phyloP scores from a whole-genome alignment of 192 early-diverging fungal species.

The Rhizoclosmatium sp. region DNA sequence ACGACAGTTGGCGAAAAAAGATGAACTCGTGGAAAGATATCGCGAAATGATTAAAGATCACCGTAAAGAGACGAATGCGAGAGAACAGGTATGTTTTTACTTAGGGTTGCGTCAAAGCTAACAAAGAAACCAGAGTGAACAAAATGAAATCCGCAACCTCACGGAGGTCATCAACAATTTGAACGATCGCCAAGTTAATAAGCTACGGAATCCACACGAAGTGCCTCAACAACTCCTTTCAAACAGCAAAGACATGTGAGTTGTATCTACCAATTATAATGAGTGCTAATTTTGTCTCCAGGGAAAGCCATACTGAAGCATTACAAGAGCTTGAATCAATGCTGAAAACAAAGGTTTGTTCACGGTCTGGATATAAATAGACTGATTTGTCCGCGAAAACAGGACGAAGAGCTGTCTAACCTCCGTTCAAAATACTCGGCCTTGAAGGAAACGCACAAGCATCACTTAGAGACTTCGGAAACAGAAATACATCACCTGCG shows the following conservation, averaged over 20 bases:
- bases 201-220: conserved; percentile 36
- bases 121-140: conserved; percentile 18
- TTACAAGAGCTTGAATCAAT: conserved; percentile 14
- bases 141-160: conserved; percentile 15
- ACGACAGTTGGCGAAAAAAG: conserved; percentile 51
- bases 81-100: conserved; percentile 27
- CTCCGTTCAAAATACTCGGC: conserved; percentile 11
- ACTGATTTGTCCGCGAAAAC: background rate
- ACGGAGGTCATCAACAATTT: conserved; percentile 38
- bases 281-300: background rate
- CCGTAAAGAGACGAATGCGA: conserved; percentile 40
- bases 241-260: conserved; percentile 18
- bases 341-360: conserved; percentile 5
- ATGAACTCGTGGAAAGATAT: conserved; percentile 54
- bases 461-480: background rate
- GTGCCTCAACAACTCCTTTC: conserved; percentile 17
- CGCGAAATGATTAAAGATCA: conserved; percentile 49
- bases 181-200: conserved; percentile 39
- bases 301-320: conserved; percentile 11
- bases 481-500: conserved; percentile 22
- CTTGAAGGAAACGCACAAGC: background rate
- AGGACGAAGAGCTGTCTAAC: conserved; percentile 18
- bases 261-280: background rate
- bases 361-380: background rate
- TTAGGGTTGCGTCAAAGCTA: background rate